Evolutionary conservation across 116 monocot species (phyloP).

Genomic region (Phalaenopsis hybrid): DNA sequence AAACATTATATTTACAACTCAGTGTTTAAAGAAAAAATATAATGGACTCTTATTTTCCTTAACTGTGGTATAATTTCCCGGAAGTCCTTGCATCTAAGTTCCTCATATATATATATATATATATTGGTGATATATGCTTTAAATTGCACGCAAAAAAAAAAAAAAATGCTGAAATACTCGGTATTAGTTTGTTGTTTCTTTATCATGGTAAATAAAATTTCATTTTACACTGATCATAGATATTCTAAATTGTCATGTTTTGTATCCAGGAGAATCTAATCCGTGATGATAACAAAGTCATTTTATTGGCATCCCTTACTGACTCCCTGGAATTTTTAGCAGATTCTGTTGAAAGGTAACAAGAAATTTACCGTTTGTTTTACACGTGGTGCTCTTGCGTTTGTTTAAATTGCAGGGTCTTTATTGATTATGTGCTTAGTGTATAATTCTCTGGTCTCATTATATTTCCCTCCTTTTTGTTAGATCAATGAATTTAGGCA

Average conservation of each 20-base stretch:
- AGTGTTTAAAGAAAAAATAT: neutral
- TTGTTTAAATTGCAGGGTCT: neutral
- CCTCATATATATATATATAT: neutral
- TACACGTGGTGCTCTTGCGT: neutral
- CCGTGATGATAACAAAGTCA: slow-evolving; percentile 83
- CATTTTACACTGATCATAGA: neutral
- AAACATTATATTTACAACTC: neutral
- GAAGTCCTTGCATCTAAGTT: too few species aligned
- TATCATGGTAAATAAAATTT: neutral
- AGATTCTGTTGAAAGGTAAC: slow-evolving; percentile 92
- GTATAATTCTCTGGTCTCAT: neutral
- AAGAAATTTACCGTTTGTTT: neutral
- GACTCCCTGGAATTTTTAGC: slow-evolving; percentile 97
- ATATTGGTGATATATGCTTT: neutral
- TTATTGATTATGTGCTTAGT: neutral
- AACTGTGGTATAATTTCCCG: neutral
- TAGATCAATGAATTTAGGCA: neutral
- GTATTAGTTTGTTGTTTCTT: neutral
- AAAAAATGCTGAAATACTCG: neutral
- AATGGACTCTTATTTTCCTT: neutral
- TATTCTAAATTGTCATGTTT: neutral
- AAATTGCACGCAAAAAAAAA: neutral
- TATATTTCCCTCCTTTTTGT: neutral
- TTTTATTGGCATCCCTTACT: slow-evolving; percentile 91
- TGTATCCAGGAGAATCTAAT: slow-evolving; percentile 87